phyloP scores from a whole-genome alignment of 495 filamentous ascomycete genomes.

The Tuber melanosporum region DNA sequence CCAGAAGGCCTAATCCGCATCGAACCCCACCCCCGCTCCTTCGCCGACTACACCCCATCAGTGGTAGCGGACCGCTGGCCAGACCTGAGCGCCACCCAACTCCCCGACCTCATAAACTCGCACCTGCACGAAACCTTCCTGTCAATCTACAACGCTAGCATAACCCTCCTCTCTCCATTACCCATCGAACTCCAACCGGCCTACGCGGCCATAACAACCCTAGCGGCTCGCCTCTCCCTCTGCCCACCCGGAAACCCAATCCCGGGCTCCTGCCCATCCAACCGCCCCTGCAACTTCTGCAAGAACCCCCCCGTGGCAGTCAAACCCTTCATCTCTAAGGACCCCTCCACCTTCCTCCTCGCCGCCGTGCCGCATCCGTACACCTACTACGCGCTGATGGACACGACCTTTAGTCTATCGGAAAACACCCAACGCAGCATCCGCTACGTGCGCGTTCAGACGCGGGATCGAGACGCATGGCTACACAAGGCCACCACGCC shows the following conservation, averaged over 20 bases:
- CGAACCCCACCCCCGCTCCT: constrained; percentile 56
- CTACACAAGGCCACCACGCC: constrained; percentile 59
- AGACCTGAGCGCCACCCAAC: constrained; percentile 55
- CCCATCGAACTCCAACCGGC: constrained; percentile 65
- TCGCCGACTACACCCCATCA: constrained; percentile 73
- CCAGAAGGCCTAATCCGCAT: constrained; percentile 54
- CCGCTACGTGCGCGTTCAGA: constrained; percentile 65
- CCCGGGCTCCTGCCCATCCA: constrained; percentile 78
- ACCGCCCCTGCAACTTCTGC: constrained; percentile 71
- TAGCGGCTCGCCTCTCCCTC: constrained; percentile 64
- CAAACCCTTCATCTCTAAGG: constrained; percentile 55
- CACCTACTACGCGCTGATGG: constrained; percentile 61
- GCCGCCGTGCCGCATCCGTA: constrained; percentile 86
- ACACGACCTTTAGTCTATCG: constrained; percentile 28
- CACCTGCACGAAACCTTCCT: constrained; percentile 79
- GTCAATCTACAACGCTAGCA: constrained; percentile 50
- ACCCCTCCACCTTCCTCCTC: constrained; percentile 64
- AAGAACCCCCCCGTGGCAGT: constrained; percentile 54
- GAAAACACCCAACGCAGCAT: constrained; percentile 48
- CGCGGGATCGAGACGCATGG: constrained; percentile 69
- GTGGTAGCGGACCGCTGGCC: constrained; percentile 58
- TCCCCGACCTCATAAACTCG: constrained; percentile 70
- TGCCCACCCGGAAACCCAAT: constrained; percentile 63
- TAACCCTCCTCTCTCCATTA: constrained; percentile 72
- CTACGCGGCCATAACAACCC: constrained; percentile 58